Base-by-base conservation (phyloP, 2,329 filamentous ascomycete species). In the Aspergillus sp. region DNA sequence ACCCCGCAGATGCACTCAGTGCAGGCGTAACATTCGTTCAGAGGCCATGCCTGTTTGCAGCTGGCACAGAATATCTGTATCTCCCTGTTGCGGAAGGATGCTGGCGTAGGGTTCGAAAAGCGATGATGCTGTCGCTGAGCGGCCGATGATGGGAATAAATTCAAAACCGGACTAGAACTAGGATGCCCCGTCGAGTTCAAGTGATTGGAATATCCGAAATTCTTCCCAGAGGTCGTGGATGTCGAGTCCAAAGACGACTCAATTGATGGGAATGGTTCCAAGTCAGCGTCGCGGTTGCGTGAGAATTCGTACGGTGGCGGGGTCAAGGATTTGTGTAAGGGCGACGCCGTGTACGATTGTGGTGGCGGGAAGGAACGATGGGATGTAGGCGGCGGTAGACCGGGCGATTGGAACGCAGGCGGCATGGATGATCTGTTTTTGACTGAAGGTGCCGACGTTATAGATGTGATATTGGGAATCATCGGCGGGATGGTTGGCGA, bases 1-100 rank as follows among this genome's bases (percentile, higher is more conserved):
- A 98, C 84, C 15, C 93, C 93, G 72, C 91, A 96, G 62, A 98
- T 96, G 73, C 95, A 98, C 74, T 97, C 93, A 1, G 93, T 96
- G 73, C 93, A 98, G 21, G 93, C 93, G 70, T 92, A 97, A 35
- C 91, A 95, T 68, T 93, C 90, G 68, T 87, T 88, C 25, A 98
- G 79, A 11, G 88, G 79, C 52, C 89, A 93, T 17, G 92, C 81
- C 39, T 88, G 86, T 63, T 90, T 87, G 70, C 93, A 98, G 48
- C 89, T 90, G 19, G 93, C 90, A 73, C 93, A 98, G 72, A 96
- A 96, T 43, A 98, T 96, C 71, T 96, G 90, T 3, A 93, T 89
- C 11, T 79, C 77, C 56, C 70, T 75, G 55, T 66, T 75, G 59
- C 74, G 74, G 62, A 73, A 76, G 7, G 75, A 73, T 1, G 76